Evolutionary conservation across 768 basidiomycete genomes (phyloP), one percentile per base, ranked within the genome.

Genomic region (Holtermanniella nyarrowii): DNA sequence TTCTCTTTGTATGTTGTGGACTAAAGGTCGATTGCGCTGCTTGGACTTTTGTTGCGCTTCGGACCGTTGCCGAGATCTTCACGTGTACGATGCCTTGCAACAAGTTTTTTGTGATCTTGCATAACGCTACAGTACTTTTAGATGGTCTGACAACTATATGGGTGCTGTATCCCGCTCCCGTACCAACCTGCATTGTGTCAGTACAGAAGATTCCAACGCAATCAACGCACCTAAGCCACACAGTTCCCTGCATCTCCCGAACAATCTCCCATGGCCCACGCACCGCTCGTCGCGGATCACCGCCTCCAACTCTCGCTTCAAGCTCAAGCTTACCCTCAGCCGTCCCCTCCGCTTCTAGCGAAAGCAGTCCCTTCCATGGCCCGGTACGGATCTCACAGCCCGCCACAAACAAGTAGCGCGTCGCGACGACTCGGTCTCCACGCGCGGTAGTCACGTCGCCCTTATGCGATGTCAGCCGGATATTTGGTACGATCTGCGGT

Each of bases 211-310:
- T 12, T 3, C 2, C n/a, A n/a, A n/a, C n/a, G n/a, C n/a, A n/a
- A n/a, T n/a, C n/a, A n/a, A 65, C 57, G 18, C 57, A 59, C 50
- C 66, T 57, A 10, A 73, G 49, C 72, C 72, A 73, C 7, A 71
- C 61, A 13, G 52, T 63, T 5, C 72, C 72, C 23, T 55, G 49
- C 57, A 71, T 65, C 26, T 66, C 62, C 21, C 64, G 57, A 13
- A 71, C 57, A n/a, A 73, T 45, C 55, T 73, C 72, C 69, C 68
- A 73, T 4, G 70, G 64, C n/a, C 65, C 63, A 12, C 61, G 37
- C 14, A 56, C 22, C 12, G 57, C 59, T 18, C 43, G 52, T 1
- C 45, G 44, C 14, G 56, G 53, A 24, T 54, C 52, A 1, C 57
- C 46, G 11, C 55, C 54, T 1, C 61, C 57, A 3, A 72, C 44